Base-by-base conservation (phyloP, 371 early-diverging fungal species). In the Saksenaea vasiformis region DNA sequence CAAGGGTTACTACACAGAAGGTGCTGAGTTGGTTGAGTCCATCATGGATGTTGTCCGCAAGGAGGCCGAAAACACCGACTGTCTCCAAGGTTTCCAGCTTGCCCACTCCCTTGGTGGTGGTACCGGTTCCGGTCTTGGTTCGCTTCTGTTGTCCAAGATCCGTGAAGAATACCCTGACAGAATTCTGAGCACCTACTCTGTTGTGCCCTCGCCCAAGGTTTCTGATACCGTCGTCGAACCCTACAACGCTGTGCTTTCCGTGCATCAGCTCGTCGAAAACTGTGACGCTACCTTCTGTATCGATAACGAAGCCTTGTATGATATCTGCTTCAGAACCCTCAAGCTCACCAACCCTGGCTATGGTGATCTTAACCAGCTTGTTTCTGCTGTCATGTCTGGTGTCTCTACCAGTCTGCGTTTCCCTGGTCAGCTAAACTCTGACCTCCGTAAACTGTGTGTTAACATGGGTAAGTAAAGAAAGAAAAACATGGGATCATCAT, bases 381-480 rank as follows among this genome's bases (percentile, higher is more conserved):
- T 95, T 19, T 87, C 91, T 44, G 77, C 81, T 54, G 94, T 95
- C 54, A 93, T 95, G 93, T 89, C 90, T 65, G 99, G 99, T 69
- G 88, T 96, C 57, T 97, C 99, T 34, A 97, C 98, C 58, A 95
- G 93, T 64, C 84, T 98, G 41, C 92, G 99, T 72, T 98, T 98
- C 90, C 99, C 99, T 55, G 99, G 99, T 63, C 99, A 98, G 80
- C 86, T 98, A 41, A 97, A 98, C 82, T 90, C 96, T 56, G 99
- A 98, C 76, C 82, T 98, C 41, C 91, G 99, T 71, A 98, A 98
- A 82, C 83, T 97, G 37, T 97, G 96, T 55, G 99, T 98, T 53
- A 98, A 98, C 85, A 90, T 98, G 94, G 85, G 83, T 83, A 75
- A 62, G 64, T n/a, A n/a, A n/a, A n/a, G n/a, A n/a, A n/a, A n/a